A percentile compares a stretch with the other conserved stretches of the same genome.
phyloP scores from a whole-genome alignment of 2,329 filamentous ascomycete genomes.

The Aspergillus hortae region DNA sequence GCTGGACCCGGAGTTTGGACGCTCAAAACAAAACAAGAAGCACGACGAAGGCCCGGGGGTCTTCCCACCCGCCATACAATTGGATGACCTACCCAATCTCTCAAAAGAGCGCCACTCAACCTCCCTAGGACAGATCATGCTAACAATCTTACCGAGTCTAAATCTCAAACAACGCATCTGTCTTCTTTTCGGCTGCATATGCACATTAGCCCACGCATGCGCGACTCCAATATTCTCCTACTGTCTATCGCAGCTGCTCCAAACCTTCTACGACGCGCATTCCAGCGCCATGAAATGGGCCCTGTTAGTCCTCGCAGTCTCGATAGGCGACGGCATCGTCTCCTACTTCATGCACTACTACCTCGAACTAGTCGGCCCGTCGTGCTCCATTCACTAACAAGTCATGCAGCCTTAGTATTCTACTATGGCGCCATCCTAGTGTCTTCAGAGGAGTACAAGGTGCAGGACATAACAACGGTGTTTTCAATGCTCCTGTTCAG shows the following conservation, averaged over 20 bases:
- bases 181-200: conserved; percentile 59
- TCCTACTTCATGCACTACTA: conserved; percentile 67
- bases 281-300: conserved; percentile 62
- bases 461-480: conserved; percentile 65
- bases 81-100: background rate
- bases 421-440: conserved; percentile 73
- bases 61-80: no score
- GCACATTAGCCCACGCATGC: conserved; percentile 62
- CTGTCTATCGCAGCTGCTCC: conserved; percentile 68
- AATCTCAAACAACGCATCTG: conserved; percentile 48
- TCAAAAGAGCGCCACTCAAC: conserved; percentile 5
- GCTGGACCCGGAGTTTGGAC: no score
- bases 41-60: no score
- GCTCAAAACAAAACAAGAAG: no score
- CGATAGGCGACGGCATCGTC: conserved; percentile 62
- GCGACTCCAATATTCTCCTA: conserved; percentile 73
- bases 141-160: conserved; percentile 68
- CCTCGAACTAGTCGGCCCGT: conserved; percentile 60
- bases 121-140: conserved; percentile 55
- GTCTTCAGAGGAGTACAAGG: conserved; percentile 45
- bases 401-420: conserved; percentile 64
- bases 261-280: conserved; percentile 60
- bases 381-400: conserved; percentile 1
- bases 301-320: conserved; percentile 64
- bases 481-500: conserved; percentile 82